A percentile compares a stretch with the other conserved stretches of the same genome.
These are phyloP conservation scores for Gloeostereum incarnatum DNA, from an alignment of 768 basidiomycete genomes.

Conservation along the genomic window DNA sequence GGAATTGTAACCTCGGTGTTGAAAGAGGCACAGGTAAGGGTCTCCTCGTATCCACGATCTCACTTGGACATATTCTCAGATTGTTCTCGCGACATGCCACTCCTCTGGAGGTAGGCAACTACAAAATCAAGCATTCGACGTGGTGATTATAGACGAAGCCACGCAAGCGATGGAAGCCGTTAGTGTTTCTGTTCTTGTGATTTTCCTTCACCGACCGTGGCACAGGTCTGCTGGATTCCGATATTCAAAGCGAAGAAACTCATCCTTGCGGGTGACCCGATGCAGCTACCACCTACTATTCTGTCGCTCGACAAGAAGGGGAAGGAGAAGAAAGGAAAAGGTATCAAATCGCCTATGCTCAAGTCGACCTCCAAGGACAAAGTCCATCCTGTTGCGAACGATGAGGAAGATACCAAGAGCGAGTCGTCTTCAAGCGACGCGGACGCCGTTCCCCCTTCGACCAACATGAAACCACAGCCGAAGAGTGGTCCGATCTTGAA, in stretches of 20 bases:
- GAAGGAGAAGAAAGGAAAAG: conserved; percentile 16
- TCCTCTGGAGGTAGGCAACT: conserved; percentile 83
- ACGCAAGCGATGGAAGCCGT: conserved; percentile 96
- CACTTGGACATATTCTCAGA: conserved; percentile 25
- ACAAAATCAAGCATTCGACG: conserved; percentile 73
- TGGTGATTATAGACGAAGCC: conserved; percentile 95
- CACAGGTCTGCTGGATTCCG: conserved; percentile 88
- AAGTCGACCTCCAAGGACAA: not conserved
- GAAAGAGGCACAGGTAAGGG: conserved; percentile 59
- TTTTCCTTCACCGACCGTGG: not conserved
- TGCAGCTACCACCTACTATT: conserved; percentile 93
- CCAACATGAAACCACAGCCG: conserved; percentile 3
- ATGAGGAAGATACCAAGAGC: conserved; percentile 2
- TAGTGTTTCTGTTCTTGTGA: conserved; percentile 13
- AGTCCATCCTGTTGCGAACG: not conserved
- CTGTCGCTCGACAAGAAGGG: conserved; percentile 49
- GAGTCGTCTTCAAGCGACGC: conserved; percentile 5
- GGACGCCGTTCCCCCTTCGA: conserved; percentile 10
- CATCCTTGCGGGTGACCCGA: conserved; percentile 89
- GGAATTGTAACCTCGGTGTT: conserved; percentile 79
- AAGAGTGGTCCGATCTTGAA: conserved; percentile 19
- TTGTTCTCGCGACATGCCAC: conserved; percentile 93
- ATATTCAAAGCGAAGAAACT: conserved; percentile 88
- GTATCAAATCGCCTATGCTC: conserved; percentile 5
- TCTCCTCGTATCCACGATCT: not conserved